Conservation (phyloP, 768 basidiomycete genomes). For the Pilatotrama ljubarskyi region DNA sequence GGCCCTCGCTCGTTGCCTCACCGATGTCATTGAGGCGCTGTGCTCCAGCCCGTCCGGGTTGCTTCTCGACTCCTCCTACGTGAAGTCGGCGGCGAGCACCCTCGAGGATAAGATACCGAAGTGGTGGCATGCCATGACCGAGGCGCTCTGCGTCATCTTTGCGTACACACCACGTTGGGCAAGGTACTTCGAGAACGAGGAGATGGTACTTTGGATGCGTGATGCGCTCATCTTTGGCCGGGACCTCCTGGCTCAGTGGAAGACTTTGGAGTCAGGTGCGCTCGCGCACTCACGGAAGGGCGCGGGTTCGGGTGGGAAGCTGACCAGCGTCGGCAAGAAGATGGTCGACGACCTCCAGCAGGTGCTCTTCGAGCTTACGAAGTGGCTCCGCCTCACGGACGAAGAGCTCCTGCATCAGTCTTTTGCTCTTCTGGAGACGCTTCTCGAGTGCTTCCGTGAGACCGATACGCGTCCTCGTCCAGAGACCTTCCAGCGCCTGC, state of each 20-base stretch:
- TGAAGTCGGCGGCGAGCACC: conserved; percentile 46
- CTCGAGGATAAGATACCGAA: conserved; percentile 57
- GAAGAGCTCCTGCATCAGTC: conserved; percentile 89
- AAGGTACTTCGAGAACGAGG: conserved; percentile 69
- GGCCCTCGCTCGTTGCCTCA: conserved; percentile 87
- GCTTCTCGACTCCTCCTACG: conserved; percentile 55
- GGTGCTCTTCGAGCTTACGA: conserved; percentile 74
- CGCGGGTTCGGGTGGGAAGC: conserved; percentile 34
- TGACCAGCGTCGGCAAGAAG: conserved; percentile 62
- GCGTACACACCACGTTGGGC: conserved; percentile 84
- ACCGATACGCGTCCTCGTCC: conserved; percentile 56
- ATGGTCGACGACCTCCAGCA: conserved; percentile 80
- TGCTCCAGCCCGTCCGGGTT: conserved; percentile 74
- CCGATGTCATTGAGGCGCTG: conserved; percentile 88
- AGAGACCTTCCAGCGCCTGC: conserved; percentile 62
- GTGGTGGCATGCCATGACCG: conserved; percentile 84
- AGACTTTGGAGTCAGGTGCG: conserved; percentile 73
- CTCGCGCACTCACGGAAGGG: conserved; percentile 37
- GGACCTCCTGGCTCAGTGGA: conserved; percentile 80
- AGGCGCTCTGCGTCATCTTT: conserved; percentile 81
- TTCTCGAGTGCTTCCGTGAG: conserved; percentile 76
- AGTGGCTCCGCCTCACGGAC: conserved; percentile 93
- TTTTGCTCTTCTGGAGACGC: conserved; percentile 75
- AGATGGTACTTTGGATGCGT: conserved; percentile 97
- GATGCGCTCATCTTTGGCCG: conserved; percentile 93